Evolutionary conservation across 179 eudicot genomes (phyloP).

Genomic region (Nepenthes alata): DNA sequence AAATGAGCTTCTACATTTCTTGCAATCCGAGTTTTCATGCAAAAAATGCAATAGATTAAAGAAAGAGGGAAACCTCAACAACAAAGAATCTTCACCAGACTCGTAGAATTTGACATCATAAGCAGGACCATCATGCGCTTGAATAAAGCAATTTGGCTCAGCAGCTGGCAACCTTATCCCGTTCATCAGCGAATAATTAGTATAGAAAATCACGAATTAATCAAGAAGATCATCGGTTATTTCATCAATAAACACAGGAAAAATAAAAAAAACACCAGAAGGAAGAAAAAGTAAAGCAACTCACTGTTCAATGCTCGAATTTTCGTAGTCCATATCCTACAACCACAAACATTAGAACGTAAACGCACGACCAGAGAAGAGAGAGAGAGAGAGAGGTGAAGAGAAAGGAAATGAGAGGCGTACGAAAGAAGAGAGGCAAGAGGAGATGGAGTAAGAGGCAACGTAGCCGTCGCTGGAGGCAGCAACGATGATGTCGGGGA

Average conservation of each 20-base stretch:
- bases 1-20: not conserved
- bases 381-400: not conserved
- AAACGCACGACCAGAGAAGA: too few relatives aligned
- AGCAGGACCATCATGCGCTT: slow-evolving; percentile 88
- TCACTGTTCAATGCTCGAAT: slow-evolving; percentile 30
- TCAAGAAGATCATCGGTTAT: too few relatives aligned
- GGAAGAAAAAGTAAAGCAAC: slow-evolving; percentile 6
- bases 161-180: slow-evolving; percentile 31
- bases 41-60: not conserved
- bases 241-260: not conserved
- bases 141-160: slow-evolving; percentile 47
- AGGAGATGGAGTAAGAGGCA: slow-evolving; percentile 61
- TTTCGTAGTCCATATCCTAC: slow-evolving; percentile 27
- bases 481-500: slow-evolving; percentile 52
- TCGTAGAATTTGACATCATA: slow-evolving; percentile 86
- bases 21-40: not conserved
- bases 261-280: too few relatives aligned
- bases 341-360: not conserved
- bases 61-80: slow-evolving; percentile 50
- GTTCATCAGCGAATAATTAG: not conserved
- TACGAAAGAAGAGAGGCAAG: slow-evolving; percentile 29
- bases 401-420: not conserved
- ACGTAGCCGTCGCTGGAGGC: slow-evolving; percentile 82
- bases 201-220: not conserved
- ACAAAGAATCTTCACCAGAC: slow-evolving; percentile 39